phyloP scores from a whole-genome alignment of 1,284 basidiomycete species.

The Cerioporus squamosus region DNA sequence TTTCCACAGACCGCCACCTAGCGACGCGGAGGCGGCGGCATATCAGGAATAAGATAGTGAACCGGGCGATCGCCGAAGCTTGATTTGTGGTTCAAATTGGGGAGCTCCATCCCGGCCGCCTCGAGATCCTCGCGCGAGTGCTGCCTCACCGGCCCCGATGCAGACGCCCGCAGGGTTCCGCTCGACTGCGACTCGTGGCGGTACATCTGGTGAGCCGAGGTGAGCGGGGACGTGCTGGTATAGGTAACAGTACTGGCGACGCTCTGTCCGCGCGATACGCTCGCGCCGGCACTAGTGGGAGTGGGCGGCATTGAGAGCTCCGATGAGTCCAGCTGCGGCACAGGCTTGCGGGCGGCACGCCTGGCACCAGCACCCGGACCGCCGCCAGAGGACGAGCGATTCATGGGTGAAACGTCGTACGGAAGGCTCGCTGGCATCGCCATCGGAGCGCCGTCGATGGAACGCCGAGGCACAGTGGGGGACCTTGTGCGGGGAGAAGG shows the following conservation, averaged over 20 bases:
- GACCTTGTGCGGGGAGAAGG: slow-evolving; percentile 11
- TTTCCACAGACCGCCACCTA: slow-evolving; percentile 8
- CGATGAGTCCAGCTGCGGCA: slow-evolving; percentile 41
- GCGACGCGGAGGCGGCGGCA: slow-evolving; percentile 29
- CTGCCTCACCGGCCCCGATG: slow-evolving; percentile 12
- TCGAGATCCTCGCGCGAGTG: slow-evolving; percentile 32
- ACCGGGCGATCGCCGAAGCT: slow-evolving; percentile 39
- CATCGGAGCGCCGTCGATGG: slow-evolving; percentile 11
- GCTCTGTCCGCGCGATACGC: slow-evolving; percentile 12
- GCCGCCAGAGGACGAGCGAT: slow-evolving; percentile 24
- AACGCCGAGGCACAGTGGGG: slow-evolving; percentile 17
- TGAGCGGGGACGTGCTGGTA: not conserved
- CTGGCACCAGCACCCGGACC: slow-evolving; percentile 16
- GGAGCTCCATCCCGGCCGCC: slow-evolving; percentile 24
- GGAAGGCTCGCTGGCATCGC: slow-evolving; percentile 8
- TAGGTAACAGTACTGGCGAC: slow-evolving; percentile 6
- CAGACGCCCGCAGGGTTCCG: slow-evolving; percentile 17
- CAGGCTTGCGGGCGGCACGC: slow-evolving; percentile 44
- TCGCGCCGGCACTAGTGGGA: slow-evolving; percentile 24
- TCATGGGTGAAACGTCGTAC: slow-evolving; percentile 27
- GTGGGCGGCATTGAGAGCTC: slow-evolving; percentile 40
- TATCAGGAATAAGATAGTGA: slow-evolving; percentile 41
- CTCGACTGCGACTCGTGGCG: slow-evolving; percentile 17
- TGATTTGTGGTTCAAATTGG: slow-evolving; percentile 37
- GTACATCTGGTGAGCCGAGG: slow-evolving; percentile 10